Evolutionary conservation across 2,329 filamentous ascomycete species (phyloP).

Genomic region (Didymella arachidicola): DNA sequence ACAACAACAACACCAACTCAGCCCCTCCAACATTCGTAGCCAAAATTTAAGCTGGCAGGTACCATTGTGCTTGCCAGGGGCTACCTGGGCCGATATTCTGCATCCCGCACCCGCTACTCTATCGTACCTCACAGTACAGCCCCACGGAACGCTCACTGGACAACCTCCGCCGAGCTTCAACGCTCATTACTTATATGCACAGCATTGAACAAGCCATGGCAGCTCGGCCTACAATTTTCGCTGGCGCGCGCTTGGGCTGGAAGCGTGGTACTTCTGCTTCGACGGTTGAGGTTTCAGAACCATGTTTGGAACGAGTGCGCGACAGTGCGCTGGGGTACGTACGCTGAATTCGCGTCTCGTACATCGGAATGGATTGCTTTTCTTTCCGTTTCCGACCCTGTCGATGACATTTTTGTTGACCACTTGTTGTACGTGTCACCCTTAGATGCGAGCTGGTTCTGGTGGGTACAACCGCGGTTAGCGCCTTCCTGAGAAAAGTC

Average conservation of each 20-base stretch:
- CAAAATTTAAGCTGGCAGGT: neutral
- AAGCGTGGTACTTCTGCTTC: neutral
- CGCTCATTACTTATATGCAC: neutral
- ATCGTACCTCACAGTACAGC: neutral
- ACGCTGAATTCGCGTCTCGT: neutral
- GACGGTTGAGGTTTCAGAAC: conserved; percentile 13
- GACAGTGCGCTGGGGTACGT: neutral
- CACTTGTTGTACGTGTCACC: neutral
- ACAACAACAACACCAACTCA: neutral
- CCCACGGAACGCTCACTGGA: neutral
- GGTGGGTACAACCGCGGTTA: neutral
- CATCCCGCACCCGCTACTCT: neutral
- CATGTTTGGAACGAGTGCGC: neutral
- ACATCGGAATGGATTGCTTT: neutral
- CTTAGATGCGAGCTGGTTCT: too few relatives aligned
- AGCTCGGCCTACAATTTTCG: neutral
- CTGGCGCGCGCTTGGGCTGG: neutral
- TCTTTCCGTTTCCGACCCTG: neutral
- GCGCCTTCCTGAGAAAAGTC: neutral
- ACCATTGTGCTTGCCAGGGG: neutral
- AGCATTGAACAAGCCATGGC: neutral
- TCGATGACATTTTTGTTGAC: neutral
- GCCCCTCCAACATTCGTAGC: too few relatives aligned
- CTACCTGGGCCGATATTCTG: neutral
- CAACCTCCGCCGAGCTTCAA: conserved; percentile 2